Conservation (phyloP, 495 filamentous ascomycete species). For the Xylaria nigripes region DNA sequence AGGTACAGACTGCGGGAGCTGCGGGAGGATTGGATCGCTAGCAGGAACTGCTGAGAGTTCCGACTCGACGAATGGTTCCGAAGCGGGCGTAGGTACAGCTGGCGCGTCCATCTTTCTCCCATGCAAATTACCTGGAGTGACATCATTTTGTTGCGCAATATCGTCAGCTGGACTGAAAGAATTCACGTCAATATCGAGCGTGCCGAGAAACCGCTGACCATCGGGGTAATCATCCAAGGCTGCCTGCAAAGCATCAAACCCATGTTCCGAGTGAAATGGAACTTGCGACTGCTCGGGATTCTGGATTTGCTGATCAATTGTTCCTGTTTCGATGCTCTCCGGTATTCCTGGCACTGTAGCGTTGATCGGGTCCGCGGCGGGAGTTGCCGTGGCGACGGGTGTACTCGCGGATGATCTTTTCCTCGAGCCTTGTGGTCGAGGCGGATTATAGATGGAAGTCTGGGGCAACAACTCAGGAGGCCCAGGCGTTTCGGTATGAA, state of each 20-base stretch:
- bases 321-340: not conserved
- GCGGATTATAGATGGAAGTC: slow-evolving; percentile 38
- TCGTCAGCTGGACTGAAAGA: slow-evolving; percentile 7
- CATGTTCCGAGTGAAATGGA: slow-evolving; percentile 24
- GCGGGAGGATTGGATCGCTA: slow-evolving; percentile 48
- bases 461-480: slow-evolving; percentile 38
- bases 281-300: not conserved
- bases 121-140: not conserved
- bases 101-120: slow-evolving; percentile 12
- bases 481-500: slow-evolving; percentile 34
- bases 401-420: slow-evolving; percentile 14
- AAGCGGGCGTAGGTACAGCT: slow-evolving; percentile 2
- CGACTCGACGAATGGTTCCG: slow-evolving; percentile 12
- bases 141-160: not conserved
- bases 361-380: slow-evolving; percentile 2
- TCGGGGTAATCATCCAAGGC: slow-evolving; percentile 19
- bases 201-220: slow-evolving; percentile 9
- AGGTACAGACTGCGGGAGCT: slow-evolving; percentile 39
- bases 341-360: slow-evolving; percentile 2
- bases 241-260: slow-evolving; percentile 33
- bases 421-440: slow-evolving; percentile 16
- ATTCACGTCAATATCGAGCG: not conserved
- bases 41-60: slow-evolving; percentile 42
- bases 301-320: not conserved
- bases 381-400: slow-evolving; percentile 31